These are phyloP conservation scores for Persicaria maculosa DNA, from an alignment of 148 eudicot genomes.

Conservation along the genomic window DNA sequence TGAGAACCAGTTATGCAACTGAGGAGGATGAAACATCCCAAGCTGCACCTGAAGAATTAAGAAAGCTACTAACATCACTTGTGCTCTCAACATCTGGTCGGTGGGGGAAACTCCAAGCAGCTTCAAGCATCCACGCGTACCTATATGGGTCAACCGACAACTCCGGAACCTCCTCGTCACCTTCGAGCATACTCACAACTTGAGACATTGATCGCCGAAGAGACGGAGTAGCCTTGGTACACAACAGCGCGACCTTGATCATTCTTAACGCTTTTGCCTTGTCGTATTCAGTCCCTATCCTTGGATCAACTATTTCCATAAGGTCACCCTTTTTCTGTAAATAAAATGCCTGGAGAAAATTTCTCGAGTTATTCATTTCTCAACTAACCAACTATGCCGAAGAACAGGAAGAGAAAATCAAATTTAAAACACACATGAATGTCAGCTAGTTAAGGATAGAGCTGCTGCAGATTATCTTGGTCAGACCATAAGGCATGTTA, in stretches of 20 bases:
- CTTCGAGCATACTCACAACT: conserved; percentile 1
- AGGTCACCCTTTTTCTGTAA: conserved; percentile 30
- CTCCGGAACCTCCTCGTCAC: background rate
- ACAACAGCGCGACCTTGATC: conserved; percentile 36
- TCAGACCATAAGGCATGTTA: too few relatives aligned
- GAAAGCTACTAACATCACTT: background rate
- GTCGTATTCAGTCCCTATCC: conserved; percentile 17
- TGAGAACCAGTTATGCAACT: background rate
- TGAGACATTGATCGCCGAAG: conserved; percentile 38
- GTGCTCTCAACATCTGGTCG: background rate
- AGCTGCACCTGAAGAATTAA: background rate
- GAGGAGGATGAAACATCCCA: background rate
- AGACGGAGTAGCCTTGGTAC: conserved; percentile 43
- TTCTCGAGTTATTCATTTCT: background rate
- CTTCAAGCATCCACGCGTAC: conserved; percentile 5
- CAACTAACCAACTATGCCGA: background rate
- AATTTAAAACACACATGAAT: background rate
- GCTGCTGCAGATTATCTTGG: background rate
- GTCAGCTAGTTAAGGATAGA: background rate
- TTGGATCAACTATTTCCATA: conserved; percentile 31
- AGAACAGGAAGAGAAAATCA: background rate
- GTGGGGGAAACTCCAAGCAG: background rate
- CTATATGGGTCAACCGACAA: background rate
- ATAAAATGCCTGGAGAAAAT: conserved; percentile 23
- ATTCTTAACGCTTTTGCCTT: conserved; percentile 28